Evolutionary conservation across 495 filamentous ascomycete genomes (phyloP).

Genomic region (Xylaria bambusicola): DNA sequence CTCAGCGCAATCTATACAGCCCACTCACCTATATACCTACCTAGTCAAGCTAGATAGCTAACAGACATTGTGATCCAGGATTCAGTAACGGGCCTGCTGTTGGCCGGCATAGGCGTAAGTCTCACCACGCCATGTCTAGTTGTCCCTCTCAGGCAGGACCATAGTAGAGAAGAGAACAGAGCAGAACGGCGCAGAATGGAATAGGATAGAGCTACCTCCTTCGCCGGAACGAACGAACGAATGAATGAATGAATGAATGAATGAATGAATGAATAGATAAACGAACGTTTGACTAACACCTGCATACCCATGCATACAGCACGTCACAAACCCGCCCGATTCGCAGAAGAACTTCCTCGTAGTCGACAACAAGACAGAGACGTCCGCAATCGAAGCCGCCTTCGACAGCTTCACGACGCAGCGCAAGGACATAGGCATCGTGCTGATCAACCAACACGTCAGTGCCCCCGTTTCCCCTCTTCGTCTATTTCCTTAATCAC

Average conservation of each 20-base stretch:
- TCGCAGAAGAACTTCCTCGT: conserved; percentile 96
- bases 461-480: conserved; percentile 24
- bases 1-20: background rate
- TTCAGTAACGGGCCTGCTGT: conserved; percentile 89
- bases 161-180: conserved; percentile 2
- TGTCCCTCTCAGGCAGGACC: background rate
- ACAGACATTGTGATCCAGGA: conserved; percentile 54
- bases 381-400: conserved; percentile 80
- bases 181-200: too few species aligned
- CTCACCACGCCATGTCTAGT: background rate
- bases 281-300: too few species aligned
- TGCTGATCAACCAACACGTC: conserved; percentile 98
- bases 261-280: too few species aligned
- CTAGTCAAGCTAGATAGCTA: background rate
- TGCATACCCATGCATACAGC: conserved; percentile 28
- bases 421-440: conserved; percentile 92
- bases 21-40: background rate
- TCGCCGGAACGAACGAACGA: too few species aligned
- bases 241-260: too few species aligned
- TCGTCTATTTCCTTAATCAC: background rate
- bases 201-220: too few species aligned
- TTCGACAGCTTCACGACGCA: conserved; percentile 87
- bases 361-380: conserved; percentile 91
- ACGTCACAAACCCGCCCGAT: conserved; percentile 63
- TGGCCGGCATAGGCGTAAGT: conserved; percentile 92